A percentile compares a stretch with the other conserved stretches of the same genome.
Evolutionary conservation across 23 red algal genomes (phyloP).

Genomic region (Gracilaria gracilis): DNA sequence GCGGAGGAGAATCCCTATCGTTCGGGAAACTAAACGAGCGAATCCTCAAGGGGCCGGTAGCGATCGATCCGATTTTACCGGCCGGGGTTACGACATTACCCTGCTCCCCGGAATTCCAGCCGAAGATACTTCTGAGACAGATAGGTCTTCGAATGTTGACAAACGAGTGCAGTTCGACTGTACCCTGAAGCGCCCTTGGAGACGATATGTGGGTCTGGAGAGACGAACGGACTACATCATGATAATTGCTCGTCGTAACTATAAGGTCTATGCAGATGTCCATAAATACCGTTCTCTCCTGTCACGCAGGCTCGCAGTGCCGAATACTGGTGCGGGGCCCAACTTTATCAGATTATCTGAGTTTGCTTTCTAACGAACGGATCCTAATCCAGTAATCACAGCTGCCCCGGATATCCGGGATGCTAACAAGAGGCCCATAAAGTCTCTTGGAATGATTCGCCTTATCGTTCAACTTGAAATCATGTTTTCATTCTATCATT

Average conservation of each 20-base stretch:
- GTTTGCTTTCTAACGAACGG: background rate
- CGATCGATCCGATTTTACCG: background rate
- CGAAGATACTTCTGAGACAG: background rate
- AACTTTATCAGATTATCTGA: conserved; percentile 18
- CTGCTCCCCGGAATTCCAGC: background rate
- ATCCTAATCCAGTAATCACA: background rate
- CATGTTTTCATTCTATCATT: background rate
- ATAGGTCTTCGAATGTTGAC: background rate
- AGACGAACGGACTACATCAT: background rate
- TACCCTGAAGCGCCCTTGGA: background rate
- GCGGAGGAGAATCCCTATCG: background rate
- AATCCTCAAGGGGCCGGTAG: background rate
- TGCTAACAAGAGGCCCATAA: conserved; percentile 4
- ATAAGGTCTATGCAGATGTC: background rate
- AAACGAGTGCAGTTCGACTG: background rate
- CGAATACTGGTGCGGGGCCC: background rate
- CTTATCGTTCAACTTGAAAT: conserved; percentile 1
- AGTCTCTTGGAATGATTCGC: background rate
- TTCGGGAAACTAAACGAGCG: background rate
- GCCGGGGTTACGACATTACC: background rate
- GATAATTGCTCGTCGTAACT: background rate
- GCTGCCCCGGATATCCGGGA: conserved; percentile 9
- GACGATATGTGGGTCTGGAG: background rate
- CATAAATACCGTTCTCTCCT: no score
- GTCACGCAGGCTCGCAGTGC: no score